Evolutionary conservation across 306 rosid species (phyloP), one percentile per base, ranked within the genome.

Genomic region (Vigna mungo): DNA sequence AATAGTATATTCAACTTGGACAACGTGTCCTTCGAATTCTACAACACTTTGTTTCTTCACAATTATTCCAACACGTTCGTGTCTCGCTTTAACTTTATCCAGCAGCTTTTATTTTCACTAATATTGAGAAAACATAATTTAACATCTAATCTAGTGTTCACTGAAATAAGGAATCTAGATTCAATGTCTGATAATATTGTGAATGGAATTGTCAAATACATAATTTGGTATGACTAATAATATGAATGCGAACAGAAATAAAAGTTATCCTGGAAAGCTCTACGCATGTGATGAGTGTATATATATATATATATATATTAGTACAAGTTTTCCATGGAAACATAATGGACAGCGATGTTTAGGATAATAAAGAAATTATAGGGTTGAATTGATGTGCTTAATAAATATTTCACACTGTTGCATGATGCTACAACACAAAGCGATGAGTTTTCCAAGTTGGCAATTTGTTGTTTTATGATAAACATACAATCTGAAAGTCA

Each of bases 401-500:
- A 41, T 63, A 52, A 63, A 41, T 41, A 25, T 25, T 25, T 63
- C 49, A 72, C 23, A 79, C 51, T 34, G 74, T 53, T 78, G 78
- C 41, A 53, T 69, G 81, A 74, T 44, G 78, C 25, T 74, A 78
- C 56, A 51, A 52, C 74, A 60, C 74, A 60, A 58, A 32, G 15
- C 15, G 11, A 17, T 37, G 48, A 67, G 41, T 67, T 52, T 64
- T 59, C 48, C 81, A 79, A 71, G 21, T 70, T 55, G 82, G 60
- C 58, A 58, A 36, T 25, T 79, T 68, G 66, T 61, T 74, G 75
- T 60, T 74, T 76, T 36, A 46, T 53, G 78, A 54, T 66, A 60
- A 76, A 12, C 74, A 61, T 44, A 6, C 23, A 37, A 67, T 76
- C 67, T 65, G 9, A 66, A 63, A 49, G 73, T 84, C 87, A 64